These are phyloP conservation scores for Acanthamoeba sp. DNA, from an alignment of 208 protist species.

Conservation along the genomic window DNA sequence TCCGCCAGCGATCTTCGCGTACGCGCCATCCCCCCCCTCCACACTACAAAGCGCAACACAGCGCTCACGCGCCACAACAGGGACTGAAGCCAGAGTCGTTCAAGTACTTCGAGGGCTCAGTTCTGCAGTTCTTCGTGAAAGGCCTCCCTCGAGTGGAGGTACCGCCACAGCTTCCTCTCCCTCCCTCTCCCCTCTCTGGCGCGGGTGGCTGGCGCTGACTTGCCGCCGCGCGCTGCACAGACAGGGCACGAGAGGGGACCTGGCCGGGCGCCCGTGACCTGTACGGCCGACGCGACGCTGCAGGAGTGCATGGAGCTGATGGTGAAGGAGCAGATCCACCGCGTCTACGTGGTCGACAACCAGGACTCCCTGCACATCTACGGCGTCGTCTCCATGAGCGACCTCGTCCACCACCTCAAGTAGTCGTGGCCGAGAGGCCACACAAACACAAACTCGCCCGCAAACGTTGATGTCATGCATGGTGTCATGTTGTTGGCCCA, in stretches of 20 bases:
- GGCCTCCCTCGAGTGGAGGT: background rate
- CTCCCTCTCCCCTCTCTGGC: background rate
- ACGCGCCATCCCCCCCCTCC: background rate
- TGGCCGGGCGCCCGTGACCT: constrained; percentile 34
- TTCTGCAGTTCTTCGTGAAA: constrained; percentile 61
- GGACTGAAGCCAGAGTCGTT: constrained; percentile 41
- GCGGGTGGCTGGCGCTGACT: background rate
- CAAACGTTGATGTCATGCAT: too few relatives aligned
- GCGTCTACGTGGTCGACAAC: constrained; percentile 55
- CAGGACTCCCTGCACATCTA: constrained; percentile 26
- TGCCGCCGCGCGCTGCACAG: background rate
- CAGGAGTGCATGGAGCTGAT: constrained; percentile 44
- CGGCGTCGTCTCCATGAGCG: constrained; percentile 39
- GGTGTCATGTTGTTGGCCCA: too few relatives aligned
- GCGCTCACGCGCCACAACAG: background rate
- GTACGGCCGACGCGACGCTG: background rate
- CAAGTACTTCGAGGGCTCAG: constrained; percentile 45
- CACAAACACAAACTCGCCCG: too few relatives aligned
- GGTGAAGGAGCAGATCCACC: constrained; percentile 35
- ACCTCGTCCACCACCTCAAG: constrained; percentile 59
- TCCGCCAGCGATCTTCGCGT: constrained; percentile 31
- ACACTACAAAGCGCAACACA: background rate
- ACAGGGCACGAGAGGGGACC: background rate
- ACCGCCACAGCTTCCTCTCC: background rate
- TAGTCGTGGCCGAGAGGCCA: too few relatives aligned